Evolutionary conservation across 257 asterid genomes (phyloP).

Genomic region (Leonotis leonurus): DNA sequence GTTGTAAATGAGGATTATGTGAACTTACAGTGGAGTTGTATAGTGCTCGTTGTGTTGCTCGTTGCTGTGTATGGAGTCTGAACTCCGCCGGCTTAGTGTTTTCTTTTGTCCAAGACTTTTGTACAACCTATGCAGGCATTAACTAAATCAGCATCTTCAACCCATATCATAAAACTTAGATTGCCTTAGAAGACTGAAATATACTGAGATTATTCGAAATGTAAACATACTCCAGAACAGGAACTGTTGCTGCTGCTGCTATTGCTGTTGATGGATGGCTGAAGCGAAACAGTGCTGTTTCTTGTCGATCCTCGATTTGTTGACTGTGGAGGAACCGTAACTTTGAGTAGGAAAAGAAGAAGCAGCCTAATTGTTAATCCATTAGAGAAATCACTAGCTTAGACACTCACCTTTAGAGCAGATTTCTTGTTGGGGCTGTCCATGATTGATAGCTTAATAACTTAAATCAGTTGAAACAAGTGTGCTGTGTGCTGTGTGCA

Average conservation of each 20-base stretch:
- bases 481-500: no score
- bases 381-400: neutral
- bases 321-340: conserved; percentile 11
- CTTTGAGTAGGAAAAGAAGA: neutral
- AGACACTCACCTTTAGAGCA: conserved; percentile 40
- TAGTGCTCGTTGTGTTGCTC: conserved; percentile 65
- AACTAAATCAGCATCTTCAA: neutral
- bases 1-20: neutral
- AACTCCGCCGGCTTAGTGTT: conserved; percentile 52
- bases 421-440: conserved; percentile 42
- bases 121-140: conserved; percentile 15
- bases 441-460: conserved; percentile 23
- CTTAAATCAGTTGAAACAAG: no score
- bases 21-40: conserved; percentile 55
- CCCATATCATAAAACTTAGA: no score
- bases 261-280: conserved; percentile 10
- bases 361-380: neutral
- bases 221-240: conserved; percentile 19
- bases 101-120: conserved; percentile 43
- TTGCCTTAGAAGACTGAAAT: neutral
- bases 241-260: conserved; percentile 13
- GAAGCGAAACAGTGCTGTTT: conserved; percentile 11
- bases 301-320: conserved; percentile 16
- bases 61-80: conserved; percentile 69
- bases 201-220: neutral